phyloP scores from a whole-genome alignment of 495 filamentous ascomycete species.

The Penicillium crystallinum region DNA sequence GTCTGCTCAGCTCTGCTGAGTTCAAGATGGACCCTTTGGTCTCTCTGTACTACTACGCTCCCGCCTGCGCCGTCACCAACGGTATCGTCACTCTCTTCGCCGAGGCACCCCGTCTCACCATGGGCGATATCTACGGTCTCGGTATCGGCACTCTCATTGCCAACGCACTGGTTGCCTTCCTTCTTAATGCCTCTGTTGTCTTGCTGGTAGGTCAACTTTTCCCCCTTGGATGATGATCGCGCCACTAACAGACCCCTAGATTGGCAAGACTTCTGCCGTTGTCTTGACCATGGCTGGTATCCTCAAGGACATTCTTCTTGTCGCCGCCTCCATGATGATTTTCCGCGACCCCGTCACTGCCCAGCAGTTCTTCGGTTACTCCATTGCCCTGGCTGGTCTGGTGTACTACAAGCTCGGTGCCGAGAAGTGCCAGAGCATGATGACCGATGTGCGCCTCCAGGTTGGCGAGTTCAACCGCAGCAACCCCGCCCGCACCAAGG shows the following conservation, averaged over 20 bases:
- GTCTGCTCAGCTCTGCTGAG: conserved; percentile 74
- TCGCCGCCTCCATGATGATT: conserved; percentile 78
- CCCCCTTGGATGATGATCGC: background rate
- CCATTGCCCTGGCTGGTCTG: conserved; percentile 82
- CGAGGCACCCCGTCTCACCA: conserved; percentile 62
- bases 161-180: conserved; percentile 76
- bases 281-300: conserved; percentile 94
- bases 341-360: conserved; percentile 73
- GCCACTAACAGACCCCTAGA: conserved; percentile 50
- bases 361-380: conserved; percentile 93
- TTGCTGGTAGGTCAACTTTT: conserved; percentile 60
- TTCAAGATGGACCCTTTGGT: conserved; percentile 95
- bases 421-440: conserved; percentile 65
- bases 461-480: conserved; percentile 48
- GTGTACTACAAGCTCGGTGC: conserved; percentile 94
- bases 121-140: conserved; percentile 65
- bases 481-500: conserved; percentile 64
- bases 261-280: conserved; percentile 90
- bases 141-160: conserved; percentile 66
- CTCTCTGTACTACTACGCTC: conserved; percentile 89
- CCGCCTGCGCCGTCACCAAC: conserved; percentile 82
- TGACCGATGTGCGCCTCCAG: conserved; percentile 50
- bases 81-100: conserved; percentile 64
- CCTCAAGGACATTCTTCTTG: conserved; percentile 92
- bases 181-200: conserved; percentile 82